These are phyloP conservation scores for Macrocybe gigantea DNA, from an alignment of 768 basidiomycete genomes.

Conservation along the genomic window DNA sequence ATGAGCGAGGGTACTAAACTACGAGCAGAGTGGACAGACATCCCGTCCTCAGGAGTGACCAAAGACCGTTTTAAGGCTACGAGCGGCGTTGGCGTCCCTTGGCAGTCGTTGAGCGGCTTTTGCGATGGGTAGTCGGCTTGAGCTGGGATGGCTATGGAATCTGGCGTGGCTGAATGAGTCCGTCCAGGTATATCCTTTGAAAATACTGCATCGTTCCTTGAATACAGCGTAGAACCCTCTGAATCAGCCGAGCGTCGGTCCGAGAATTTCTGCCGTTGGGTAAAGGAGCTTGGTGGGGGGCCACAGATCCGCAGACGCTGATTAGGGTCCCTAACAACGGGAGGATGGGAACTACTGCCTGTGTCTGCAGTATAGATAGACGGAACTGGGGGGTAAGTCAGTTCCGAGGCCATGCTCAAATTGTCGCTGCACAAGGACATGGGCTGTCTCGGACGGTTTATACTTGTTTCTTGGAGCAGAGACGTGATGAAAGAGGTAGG, in stretches of 20 bases:
- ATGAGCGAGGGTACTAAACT: slow-evolving; percentile 47
- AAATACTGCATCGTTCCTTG: slow-evolving; percentile 20
- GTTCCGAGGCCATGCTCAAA: slow-evolving; percentile 47
- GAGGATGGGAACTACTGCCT: slow-evolving; percentile 7
- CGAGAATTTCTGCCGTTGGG: slow-evolving; percentile 19
- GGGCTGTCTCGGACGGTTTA: slow-evolving; percentile 20
- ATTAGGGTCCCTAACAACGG: slow-evolving; percentile 10
- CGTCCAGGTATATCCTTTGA: slow-evolving; percentile 10
- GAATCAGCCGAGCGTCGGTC: slow-evolving; percentile 28
- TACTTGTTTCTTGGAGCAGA: slow-evolving; percentile 40
- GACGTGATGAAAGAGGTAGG: slow-evolving; percentile 59
- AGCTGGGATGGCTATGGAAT: background rate
- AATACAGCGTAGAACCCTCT: slow-evolving; percentile 35
- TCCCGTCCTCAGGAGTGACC: slow-evolving; percentile 18
- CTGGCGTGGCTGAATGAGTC: background rate
- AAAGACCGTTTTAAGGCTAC: background rate
- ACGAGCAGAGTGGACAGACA: slow-evolving; percentile 40
- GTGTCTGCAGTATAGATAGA: slow-evolving; percentile 9
- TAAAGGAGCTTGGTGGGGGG: slow-evolving; percentile 31
- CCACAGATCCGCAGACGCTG: too few relatives aligned
- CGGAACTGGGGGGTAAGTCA: slow-evolving; percentile 45
- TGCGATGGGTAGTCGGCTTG: background rate
- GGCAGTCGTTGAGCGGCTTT: background rate
- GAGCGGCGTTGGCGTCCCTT: background rate
- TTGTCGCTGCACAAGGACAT: slow-evolving; percentile 32